Evolutionary conservation across 192 early-diverging fungal genomes (phyloP).

Genomic region (Coemansia asiatica): DNA sequence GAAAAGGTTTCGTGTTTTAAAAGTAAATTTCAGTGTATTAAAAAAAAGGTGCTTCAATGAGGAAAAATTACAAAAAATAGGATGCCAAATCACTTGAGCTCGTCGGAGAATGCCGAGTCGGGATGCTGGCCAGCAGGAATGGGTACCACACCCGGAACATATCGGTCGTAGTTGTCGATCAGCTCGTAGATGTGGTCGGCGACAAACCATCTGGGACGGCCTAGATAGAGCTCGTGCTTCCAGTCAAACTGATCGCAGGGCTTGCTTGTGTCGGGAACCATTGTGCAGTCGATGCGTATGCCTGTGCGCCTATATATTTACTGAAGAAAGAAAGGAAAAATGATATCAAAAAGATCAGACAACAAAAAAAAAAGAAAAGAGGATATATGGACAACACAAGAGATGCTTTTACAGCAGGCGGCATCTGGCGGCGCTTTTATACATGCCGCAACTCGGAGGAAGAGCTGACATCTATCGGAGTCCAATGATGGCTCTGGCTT

Average conservation of each 20-base stretch:
- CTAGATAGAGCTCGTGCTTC: slow-evolving; percentile 54
- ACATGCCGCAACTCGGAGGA: background rate
- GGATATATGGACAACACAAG: background rate
- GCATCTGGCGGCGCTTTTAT: background rate
- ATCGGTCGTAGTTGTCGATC: slow-evolving; percentile 35
- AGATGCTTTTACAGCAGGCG: background rate
- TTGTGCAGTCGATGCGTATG: slow-evolving; percentile 2
- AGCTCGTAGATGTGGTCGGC: slow-evolving; percentile 58
- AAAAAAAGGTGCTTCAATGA: background rate
- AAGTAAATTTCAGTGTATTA: background rate
- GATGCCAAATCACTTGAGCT: slow-evolving; percentile 21
- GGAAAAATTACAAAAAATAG: background rate
- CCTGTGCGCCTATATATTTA: background rate
- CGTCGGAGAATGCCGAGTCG: slow-evolving; percentile 48
- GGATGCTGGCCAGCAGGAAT: slow-evolving; percentile 52
- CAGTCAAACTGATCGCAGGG: slow-evolving; percentile 55
- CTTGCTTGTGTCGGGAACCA: slow-evolving; percentile 56
- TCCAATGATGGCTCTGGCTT: no score
- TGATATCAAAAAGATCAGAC: background rate
- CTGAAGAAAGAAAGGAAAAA: slow-evolving; percentile 5
- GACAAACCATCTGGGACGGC: slow-evolving; percentile 53
- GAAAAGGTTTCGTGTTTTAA: no score
- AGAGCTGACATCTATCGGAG: background rate
- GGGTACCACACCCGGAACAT: slow-evolving; percentile 48
- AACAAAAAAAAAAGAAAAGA: background rate